Evolutionary conservation across 1,139 yeast genomes (phyloP), one percentile per base, ranked within the genome.

Genomic region (Fermentozyma sake): DNA sequence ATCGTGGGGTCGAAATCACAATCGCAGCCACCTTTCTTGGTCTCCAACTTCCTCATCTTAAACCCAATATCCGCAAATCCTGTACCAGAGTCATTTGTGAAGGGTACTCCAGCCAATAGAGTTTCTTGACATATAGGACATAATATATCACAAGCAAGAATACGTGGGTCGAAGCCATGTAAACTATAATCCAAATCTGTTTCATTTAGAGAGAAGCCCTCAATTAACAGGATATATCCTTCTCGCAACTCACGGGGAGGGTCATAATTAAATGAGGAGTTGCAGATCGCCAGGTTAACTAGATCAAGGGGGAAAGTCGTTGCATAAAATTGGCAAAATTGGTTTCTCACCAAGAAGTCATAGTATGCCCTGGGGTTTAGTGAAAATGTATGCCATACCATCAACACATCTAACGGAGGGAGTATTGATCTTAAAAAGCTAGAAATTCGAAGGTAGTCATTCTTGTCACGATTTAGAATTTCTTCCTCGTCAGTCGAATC

Each of bases 371-470:
- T 38, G 2, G 62, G 61, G 25, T 52, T 53, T 30, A 57, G 39
- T 35, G 52, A 32, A 29, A 52, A 52, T 4, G 61, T 36, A 38
- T 64, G 68, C 70, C 70, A 64, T 1, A 63, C 61, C 58, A 63
- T 49, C 7, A 62, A 29, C 4, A 63, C 54, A 33, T 62, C 69
- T 23, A 61, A 37, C 2, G 65, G 65, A 1, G 67, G 66, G 16
- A 57, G 28, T 14, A 37, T 20, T 12, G n/a, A n/a, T n/a, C n/a
- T n/a, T n/a, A n/a, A n/a, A n/a, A n/a, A n/a, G n/a, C n/a, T n/a
- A n/a, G n/a, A n/a, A n/a, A n/a, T n/a, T n/a, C n/a, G n/a, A n/a
- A n/a, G n/a, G n/a, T n/a, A n/a, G n/a, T n/a, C n/a, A n/a, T n/a
- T n/a, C n/a, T n/a, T n/a, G n/a, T 18, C 20, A 12, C 20, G 6